These are phyloP conservation scores for Citrullus mucosospermus DNA, from an alignment of 306 rosid species.

Conservation along the genomic window DNA sequence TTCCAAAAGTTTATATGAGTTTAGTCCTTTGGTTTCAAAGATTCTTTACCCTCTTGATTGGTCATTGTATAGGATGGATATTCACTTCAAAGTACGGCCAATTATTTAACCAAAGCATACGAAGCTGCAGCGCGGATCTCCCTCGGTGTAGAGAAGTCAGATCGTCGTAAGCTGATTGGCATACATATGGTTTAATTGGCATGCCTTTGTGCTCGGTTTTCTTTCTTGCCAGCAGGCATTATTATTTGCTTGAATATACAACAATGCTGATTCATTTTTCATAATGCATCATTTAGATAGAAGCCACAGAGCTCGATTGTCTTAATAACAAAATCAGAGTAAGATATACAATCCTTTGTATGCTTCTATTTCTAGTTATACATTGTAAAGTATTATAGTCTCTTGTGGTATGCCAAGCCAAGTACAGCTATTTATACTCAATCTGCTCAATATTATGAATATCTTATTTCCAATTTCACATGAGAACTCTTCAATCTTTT, in stretches of 20 bases:
- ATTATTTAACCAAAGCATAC: not conserved
- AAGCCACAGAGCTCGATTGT: not conserved
- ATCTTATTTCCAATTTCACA: not conserved
- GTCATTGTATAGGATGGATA: not conserved
- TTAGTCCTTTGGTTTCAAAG: not conserved
- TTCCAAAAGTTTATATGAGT: not conserved
- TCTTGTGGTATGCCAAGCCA: not conserved
- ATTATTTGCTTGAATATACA: not conserved
- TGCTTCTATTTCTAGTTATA: not conserved
- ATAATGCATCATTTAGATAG: constrained; percentile 3
- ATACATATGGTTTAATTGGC: not conserved
- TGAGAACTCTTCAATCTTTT: not conserved
- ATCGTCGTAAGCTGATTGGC: not conserved
- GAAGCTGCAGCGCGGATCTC: not conserved
- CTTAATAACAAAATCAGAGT: not conserved
- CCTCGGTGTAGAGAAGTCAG: not conserved
- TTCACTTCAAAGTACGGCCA: not conserved
- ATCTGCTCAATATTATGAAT: not conserved
- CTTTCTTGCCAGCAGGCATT: not conserved
- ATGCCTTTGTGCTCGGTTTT: not conserved
- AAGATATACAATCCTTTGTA: not conserved
- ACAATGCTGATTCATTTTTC: constrained; percentile 1
- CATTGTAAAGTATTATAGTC: not conserved
- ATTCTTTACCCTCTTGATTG: not conserved
- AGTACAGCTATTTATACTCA: too few species aligned